Evolutionary conservation across 306 rosid genomes (phyloP).

Genomic region (Delonix regia): DNA sequence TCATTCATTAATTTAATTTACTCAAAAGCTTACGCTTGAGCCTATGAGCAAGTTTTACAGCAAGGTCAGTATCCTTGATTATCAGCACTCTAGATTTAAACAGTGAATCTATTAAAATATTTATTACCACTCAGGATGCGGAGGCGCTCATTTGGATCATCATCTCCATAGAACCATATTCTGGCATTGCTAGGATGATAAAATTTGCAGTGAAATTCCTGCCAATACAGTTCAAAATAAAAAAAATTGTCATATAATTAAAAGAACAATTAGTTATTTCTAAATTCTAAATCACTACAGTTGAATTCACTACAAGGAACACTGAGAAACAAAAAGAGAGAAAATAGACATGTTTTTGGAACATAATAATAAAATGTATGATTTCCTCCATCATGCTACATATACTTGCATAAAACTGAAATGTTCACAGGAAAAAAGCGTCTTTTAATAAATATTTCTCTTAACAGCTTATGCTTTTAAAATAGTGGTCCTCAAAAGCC

Average conservation of each 20-base stretch:
- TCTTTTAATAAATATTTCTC: neutral
- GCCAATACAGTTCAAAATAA: slow-evolving; percentile 39
- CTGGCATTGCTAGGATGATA: slow-evolving; percentile 96
- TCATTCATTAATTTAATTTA: slow-evolving; percentile 13
- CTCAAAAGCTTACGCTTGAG: slow-evolving; percentile 7
- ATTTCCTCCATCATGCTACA: slow-evolving; percentile 12
- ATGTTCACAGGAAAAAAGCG: neutral
- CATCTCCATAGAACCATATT: slow-evolving; percentile 99
- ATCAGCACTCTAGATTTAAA: slow-evolving; percentile 29
- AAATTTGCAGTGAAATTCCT: slow-evolving; percentile 94
- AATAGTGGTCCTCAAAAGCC: neutral
- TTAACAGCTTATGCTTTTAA: neutral
- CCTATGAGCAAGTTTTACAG: slow-evolving; percentile 9
- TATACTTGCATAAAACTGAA: neutral
- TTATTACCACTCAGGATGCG: slow-evolving; percentile 77
- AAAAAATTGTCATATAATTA: slow-evolving; percentile 1
- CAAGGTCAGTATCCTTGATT: slow-evolving; percentile 5
- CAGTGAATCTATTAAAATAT: slow-evolving; percentile 20
- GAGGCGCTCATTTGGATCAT: slow-evolving; percentile 89
- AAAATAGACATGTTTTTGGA: neutral
- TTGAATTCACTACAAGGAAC: slow-evolving; percentile 13
- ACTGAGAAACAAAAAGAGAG: slow-evolving; percentile 6
- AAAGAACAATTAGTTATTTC: slow-evolving; percentile 15
- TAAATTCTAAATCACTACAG: neutral
- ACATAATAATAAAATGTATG: neutral